Evolutionary conservation across 129 eudicot species (phyloP).

Genomic region (Flaveria ramosissima): DNA sequence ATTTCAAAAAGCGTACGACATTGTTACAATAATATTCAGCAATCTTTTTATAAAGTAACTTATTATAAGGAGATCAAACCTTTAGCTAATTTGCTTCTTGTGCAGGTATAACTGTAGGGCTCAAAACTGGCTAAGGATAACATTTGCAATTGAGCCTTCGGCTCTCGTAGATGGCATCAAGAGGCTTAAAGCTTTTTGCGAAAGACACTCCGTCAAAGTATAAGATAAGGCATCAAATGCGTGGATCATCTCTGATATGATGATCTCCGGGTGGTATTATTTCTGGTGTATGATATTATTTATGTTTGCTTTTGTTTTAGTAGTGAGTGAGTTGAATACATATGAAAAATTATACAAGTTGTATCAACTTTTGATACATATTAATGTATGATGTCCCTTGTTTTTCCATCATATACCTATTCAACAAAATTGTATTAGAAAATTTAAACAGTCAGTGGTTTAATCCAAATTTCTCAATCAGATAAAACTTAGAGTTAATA

Average conservation of each 20-base stretch:
- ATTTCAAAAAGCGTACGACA: no score
- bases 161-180: slow-evolving; percentile 63
- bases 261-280: neutral
- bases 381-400: neutral
- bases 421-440: neutral
- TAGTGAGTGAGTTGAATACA: neutral
- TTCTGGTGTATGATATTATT: neutral
- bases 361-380: neutral
- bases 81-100: neutral
- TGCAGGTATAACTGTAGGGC: slow-evolving; percentile 64
- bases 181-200: slow-evolving; percentile 61
- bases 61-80: no score
- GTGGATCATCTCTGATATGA: slow-evolving; percentile 1
- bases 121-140: slow-evolving; percentile 76
- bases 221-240: neutral
- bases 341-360: neutral
- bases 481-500: no score
- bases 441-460: no score
- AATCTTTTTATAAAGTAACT: no score
- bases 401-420: neutral
- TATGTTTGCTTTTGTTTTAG: neutral
- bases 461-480: no score
- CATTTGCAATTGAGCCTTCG: slow-evolving; percentile 72
- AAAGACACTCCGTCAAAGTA: slow-evolving; percentile 63
- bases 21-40: no score